Evolutionary conservation across 495 filamentous ascomycete genomes (phyloP), one percentile per base, ranked within the genome.

Genomic region (Aspergillus bertholletiae): DNA sequence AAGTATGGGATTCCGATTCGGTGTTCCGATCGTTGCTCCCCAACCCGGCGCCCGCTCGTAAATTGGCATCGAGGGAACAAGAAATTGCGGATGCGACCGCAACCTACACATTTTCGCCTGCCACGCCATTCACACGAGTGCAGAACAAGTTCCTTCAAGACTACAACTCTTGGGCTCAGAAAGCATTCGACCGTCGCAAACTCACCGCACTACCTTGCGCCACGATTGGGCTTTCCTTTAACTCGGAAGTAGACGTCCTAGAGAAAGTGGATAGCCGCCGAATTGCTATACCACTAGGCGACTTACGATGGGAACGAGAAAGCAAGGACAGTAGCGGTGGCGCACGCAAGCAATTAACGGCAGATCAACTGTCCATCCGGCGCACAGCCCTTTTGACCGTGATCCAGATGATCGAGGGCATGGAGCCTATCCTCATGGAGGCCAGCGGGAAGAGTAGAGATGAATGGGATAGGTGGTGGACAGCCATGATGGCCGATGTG

Each of bases 401-500:
- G n/a, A 83, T 92, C 51, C 87, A 92, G 63, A 83, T 91, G 82
- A 92, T 96, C 22, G 90, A 96, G 61, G 85, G 84, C 51, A 74
- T 97, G 69, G 92, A 96, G 69, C 90, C 90, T 24, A 69, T 93
- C 30, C 72, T 96, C 53, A 83, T 87, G 63, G 88, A 96, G 60
- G 83, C 84, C 28, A 92, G 88, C 61, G 88, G 85, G 23, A 94
- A 96, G 75, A 87, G 85, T 61, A 83, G 87, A 62, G 89, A 95
- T 57, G 93, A 96, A 71, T 97, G 90, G 91, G 89, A 96, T 67
- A 76, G 83, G 37, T 96, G 91, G 92, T 85, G 88, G 75, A 84
- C 87, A 30, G 88, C 86, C 60, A 88, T 96, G 87, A 93, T 87
- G 76, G 80, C 80, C 39, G 88, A 92, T 73, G 74, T 96, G 65